phyloP scores from a whole-genome alignment of 306 rosid species.

The peach (Prunus persica) region Prunus_persica_NCBIv2 NC_034010.1:21964001-21964500 shows the following conservation, averaged over 20 bases:
- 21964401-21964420: not conserved
- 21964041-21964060: not conserved
- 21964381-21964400: not conserved
- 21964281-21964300: not conserved
- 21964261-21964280: not conserved
- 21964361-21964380: not conserved
- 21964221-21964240: not conserved
- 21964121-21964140: not conserved
- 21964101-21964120: too few relatives aligned
- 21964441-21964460: conserved; percentile 36
- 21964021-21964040: not conserved
- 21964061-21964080: not conserved
- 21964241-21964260: not conserved
- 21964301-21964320: not conserved
- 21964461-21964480: conserved; percentile 41
- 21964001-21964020: too few relatives aligned
- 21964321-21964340: not conserved
- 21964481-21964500: conserved; percentile 60
- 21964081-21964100: not conserved
- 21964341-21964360: not conserved
- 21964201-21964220: not conserved
- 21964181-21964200: not conserved
- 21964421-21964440: conserved; percentile 57
- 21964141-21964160: not conserved
- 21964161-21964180: not conserved